phyloP scores from a whole-genome alignment of 2,329 filamentous ascomycete species.

The Neonectria magnoliae region DNA sequence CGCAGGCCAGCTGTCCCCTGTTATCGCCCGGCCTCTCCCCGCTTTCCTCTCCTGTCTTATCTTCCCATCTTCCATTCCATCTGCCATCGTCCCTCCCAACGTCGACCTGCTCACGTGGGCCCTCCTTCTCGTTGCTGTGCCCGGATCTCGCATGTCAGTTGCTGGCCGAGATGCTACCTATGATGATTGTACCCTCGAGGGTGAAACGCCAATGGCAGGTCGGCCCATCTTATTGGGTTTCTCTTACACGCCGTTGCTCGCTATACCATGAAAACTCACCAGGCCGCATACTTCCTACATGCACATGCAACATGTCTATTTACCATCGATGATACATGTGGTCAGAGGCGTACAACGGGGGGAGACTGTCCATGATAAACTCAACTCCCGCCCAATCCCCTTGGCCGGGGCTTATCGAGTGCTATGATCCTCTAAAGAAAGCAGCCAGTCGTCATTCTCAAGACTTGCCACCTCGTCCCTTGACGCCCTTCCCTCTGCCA shows the following conservation, averaged over 20 bases:
- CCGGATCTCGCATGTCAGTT: slow-evolving; percentile 14
- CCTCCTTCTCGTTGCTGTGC: neutral
- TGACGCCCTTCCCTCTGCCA: slow-evolving; percentile 37
- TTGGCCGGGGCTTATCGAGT: slow-evolving; percentile 21
- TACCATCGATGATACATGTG: neutral
- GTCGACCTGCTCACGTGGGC: slow-evolving; percentile 17
- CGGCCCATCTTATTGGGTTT: neutral
- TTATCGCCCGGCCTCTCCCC: slow-evolving; percentile 9
- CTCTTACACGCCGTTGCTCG: neutral
- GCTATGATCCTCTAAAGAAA: slow-evolving; percentile 31
- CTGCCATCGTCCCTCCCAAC: neutral
- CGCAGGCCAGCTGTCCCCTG: neutral
- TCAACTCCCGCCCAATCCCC: neutral
- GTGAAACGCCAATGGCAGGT: neutral
- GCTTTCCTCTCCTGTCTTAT: neutral
- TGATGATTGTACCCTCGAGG: neutral
- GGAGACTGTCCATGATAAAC: neutral
- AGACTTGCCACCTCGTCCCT: slow-evolving; percentile 35
- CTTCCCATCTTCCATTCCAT: neutral
- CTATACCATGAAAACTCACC: neutral
- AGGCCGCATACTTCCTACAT: neutral
- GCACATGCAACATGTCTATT: neutral
- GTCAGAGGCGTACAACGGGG: neutral
- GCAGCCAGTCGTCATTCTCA: slow-evolving; percentile 12
- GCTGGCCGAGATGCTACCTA: neutral